Evolutionary conservation across 2,329 filamentous ascomycete genomes (phyloP).

Genomic region (Xylariaceae sp.): DNA sequence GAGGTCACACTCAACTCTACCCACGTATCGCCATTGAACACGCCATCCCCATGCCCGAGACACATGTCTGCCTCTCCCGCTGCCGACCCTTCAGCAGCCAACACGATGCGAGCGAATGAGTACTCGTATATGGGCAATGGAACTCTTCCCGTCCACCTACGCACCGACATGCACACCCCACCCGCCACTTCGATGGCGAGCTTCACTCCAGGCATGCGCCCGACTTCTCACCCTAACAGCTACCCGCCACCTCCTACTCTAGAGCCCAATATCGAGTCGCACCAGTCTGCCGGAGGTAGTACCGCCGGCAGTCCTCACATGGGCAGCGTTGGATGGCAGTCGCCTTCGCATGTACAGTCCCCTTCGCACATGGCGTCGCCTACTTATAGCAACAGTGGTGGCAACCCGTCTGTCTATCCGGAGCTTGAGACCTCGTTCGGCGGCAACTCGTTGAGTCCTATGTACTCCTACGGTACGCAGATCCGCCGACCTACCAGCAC

Average conservation of each 20-base stretch:
- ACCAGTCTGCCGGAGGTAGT: constrained; percentile 61
- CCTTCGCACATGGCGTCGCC: constrained; percentile 61
- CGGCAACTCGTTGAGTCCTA: constrained; percentile 53
- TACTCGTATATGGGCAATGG: constrained; percentile 74
- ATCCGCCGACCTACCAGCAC: constrained; percentile 71
- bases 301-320: constrained; percentile 84
- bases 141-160: constrained; percentile 76
- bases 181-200: constrained; percentile 66
- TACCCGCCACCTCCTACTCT: constrained; percentile 82
- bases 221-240: constrained; percentile 79
- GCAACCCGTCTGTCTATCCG: constrained; percentile 62
- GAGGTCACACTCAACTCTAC: constrained; percentile 57
- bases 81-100: constrained; percentile 65
- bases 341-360: constrained; percentile 48
- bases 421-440: constrained; percentile 72
- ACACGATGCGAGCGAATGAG: constrained; percentile 65
- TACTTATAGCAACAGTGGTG: constrained; percentile 56
- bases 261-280: constrained; percentile 77
- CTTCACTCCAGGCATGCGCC: constrained; percentile 52
- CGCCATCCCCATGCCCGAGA: constrained; percentile 77
- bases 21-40: constrained; percentile 69
- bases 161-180: constrained; percentile 62
- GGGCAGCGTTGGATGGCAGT: constrained; percentile 76
- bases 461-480: constrained; percentile 61
- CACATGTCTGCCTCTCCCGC: constrained; percentile 74